Base-by-base conservation (phyloP, 2,329 filamentous ascomycete species). In the Sphaerulina populicola region DNA sequence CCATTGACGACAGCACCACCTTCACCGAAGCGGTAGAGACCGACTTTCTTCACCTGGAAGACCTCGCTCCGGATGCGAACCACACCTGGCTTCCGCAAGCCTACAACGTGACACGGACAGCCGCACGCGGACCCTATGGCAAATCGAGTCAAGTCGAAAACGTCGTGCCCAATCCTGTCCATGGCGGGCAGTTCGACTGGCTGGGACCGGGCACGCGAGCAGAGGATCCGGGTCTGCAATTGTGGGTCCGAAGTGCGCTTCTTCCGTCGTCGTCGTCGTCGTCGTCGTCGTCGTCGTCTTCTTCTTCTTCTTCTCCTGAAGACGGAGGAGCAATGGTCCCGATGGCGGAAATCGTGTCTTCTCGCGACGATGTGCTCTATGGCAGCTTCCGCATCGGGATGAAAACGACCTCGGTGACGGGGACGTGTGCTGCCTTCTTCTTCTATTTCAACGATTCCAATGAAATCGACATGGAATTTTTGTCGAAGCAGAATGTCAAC, bases 391-490 rank as follows among this genome's bases (percentile, higher is more conserved):
- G 85, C 14, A 78, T 81, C 2, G 77, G 77, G 33, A 82, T 88
- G 72, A 84, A 80, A 67, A 66, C 84, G 50, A 80, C 81, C 0
- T 68, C 69, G 36, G 70, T 77, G 6, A 69, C 73, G 1, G 85
- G 85, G 23, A 90, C 86, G 1, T 90, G 86, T 65, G 81, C 79
- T 29, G 85, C 85, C 6, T 89, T 90, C 69, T 90, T 89, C 68
- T 91, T 85, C 84, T 89, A 87, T 67, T 80, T 79, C 69, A 87
- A 88, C 66, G 81, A 90, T 67, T 85, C 83, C 1, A 82, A 86
- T 62, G 86, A 90, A 62, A 88, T 90, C 60, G 86, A 90, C 64
- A 81, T 90, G 69, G 86, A 91, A 59, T 86, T 89, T 62, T 75
- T 90, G 2, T 86, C 85, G 2, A 39, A 47, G 9, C 52, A 60